Evolutionary conservation across 2,329 filamentous ascomycete species (phyloP).

Genomic region (Colletotrichum acutatum): DNA sequence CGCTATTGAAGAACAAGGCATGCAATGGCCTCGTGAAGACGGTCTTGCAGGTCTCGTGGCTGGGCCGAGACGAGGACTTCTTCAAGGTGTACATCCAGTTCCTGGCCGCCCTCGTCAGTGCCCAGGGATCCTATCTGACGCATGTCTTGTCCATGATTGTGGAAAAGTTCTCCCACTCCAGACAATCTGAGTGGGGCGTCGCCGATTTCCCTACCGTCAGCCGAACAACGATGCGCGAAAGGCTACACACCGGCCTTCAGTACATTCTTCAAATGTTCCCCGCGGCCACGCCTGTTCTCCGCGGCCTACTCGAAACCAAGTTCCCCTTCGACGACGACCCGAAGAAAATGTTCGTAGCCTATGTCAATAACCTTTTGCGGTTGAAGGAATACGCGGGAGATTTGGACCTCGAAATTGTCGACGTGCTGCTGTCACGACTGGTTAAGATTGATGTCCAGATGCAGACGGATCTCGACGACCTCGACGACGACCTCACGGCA

Average conservation of each 20-base stretch:
- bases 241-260: conserved; percentile 80
- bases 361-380: conserved; percentile 84
- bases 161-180: conserved; percentile 74
- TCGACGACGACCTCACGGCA: conserved; percentile 88
- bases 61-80: conserved; percentile 73
- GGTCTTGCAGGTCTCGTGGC: conserved; percentile 72
- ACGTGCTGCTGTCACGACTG: conserved; percentile 84
- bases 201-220: conserved; percentile 68
- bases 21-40: conserved; percentile 69
- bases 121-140: conserved; percentile 82
- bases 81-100: conserved; percentile 75
- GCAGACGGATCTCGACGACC: conserved; percentile 90
- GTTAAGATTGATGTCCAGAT: conserved; percentile 97
- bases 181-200: conserved; percentile 57
- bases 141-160: conserved; percentile 84
- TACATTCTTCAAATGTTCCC: conserved; percentile 86
- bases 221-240: conserved; percentile 72
- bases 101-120: conserved; percentile 78
- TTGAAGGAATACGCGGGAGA: conserved; percentile 83
- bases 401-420: conserved; percentile 82
- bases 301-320: conserved; percentile 71
- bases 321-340: conserved; percentile 84
- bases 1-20: conserved; percentile 67
- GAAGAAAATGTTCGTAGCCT: conserved; percentile 84
- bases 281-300: conserved; percentile 77